These are phyloP conservation scores for Aphanomyces invadans DNA, from an alignment of 352 stramenopile species.

Conservation along the genomic window DNA sequence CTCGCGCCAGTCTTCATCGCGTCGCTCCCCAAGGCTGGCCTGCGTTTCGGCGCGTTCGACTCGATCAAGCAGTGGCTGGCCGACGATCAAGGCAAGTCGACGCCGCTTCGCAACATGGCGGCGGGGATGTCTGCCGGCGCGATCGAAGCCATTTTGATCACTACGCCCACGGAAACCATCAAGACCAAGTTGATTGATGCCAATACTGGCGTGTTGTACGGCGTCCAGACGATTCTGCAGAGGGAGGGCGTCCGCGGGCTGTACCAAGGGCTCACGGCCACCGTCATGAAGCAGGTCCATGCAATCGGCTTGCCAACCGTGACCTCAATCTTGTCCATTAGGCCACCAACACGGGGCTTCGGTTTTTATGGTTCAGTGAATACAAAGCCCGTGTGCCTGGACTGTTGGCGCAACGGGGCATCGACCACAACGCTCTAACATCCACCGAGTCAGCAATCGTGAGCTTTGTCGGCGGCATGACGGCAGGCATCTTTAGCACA, in stretches of 20 bases:
- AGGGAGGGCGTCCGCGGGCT: conserved; percentile 87
- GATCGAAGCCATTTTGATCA: conserved; percentile 86
- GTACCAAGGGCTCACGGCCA: conserved; percentile 91
- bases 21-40: conserved; percentile 93
- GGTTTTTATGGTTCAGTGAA: conserved; percentile 97
- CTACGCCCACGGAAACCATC: conserved; percentile 94
- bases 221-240: conserved; percentile 87
- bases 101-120: conserved; percentile 84
- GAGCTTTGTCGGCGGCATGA: conserved; percentile 93
- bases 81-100: conserved; percentile 86
- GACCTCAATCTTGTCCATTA: too few species aligned
- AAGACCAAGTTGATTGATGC: conserved; percentile 97
- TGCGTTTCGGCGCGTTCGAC: conserved; percentile 94
- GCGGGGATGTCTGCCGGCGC: conserved; percentile 90
- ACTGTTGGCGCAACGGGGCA: conserved; percentile 38
- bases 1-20: conserved; percentile 91
- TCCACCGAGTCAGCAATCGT: conserved; percentile 65
- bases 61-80: conserved; percentile 78
- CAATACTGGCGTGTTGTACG: conserved; percentile 87
- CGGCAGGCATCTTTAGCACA: conserved; percentile 93
- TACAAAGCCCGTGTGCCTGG: conserved; percentile 80
- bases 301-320: too few species aligned
- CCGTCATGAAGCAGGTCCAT: conserved; percentile 89
- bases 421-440: conserved; percentile 75
- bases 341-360: conserved; percentile 92